phyloP scores from a whole-genome alignment of 2,329 filamentous ascomycete species.

The Ophiosphaerella korrae region DNA sequence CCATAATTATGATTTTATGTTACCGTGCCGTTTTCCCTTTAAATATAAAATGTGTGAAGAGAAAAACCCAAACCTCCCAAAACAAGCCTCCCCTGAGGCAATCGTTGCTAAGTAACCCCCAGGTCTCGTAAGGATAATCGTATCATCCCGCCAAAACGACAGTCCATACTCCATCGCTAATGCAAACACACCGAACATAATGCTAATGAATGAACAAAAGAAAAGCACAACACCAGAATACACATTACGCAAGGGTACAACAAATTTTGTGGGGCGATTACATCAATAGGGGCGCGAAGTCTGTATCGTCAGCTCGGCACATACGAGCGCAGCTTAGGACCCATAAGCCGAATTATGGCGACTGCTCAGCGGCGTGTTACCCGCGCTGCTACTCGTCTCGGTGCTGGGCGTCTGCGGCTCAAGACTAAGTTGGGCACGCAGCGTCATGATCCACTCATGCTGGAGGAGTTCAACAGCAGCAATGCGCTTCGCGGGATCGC shows the following conservation, averaged over 20 bases:
- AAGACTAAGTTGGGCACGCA: conserved; percentile 53
- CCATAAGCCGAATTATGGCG: conserved; percentile 44
- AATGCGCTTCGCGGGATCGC: conserved; percentile 78
- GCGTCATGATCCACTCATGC: conserved; percentile 79
- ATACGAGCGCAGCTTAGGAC: background rate
- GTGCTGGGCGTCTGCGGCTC: conserved; percentile 53
- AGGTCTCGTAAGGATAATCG: background rate
- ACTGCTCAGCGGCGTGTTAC: conserved; percentile 25
- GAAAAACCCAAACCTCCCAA: background rate
- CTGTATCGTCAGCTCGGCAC: too few relatives aligned
- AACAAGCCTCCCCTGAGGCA: conserved; percentile 1
- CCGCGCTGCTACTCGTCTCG: conserved; percentile 27
- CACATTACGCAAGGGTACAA: too few relatives aligned
- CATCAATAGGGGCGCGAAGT: too few relatives aligned
- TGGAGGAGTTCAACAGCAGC: conserved; percentile 88
- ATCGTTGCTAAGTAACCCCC: conserved; percentile 9
- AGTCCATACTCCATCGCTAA: conserved; percentile 13
- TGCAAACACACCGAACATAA: conserved; percentile 1
- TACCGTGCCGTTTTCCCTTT: too few relatives aligned
- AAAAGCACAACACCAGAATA: background rate
- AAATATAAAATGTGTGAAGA: too few relatives aligned
- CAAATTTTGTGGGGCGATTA: too few relatives aligned
- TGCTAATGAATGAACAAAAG: background rate
- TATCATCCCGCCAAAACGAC: background rate
- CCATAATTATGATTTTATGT: background rate